Evolutionary conservation across 2,329 filamentous ascomycete genomes (phyloP).

Genomic region (Colletotrichum sublineola): DNA sequence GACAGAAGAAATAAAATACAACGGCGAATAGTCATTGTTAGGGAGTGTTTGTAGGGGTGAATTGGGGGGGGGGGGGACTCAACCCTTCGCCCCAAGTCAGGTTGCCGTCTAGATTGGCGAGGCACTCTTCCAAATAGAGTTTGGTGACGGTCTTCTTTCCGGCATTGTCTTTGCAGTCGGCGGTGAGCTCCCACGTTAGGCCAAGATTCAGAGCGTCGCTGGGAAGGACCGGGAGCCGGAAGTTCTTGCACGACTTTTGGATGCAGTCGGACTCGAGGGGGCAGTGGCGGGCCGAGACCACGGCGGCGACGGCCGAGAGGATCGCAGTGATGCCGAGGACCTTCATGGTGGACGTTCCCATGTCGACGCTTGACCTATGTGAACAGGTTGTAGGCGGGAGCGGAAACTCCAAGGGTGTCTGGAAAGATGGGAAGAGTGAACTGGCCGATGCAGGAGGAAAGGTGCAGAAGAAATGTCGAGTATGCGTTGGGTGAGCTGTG

Average conservation of each 20-base stretch:
- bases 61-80: not conserved
- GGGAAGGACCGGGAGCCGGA: not conserved
- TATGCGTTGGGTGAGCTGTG: too few relatives aligned
- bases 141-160: conserved; percentile 11
- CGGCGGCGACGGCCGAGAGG: not conserved
- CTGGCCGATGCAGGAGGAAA: not conserved
- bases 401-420: not conserved
- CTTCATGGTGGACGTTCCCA: not conserved
- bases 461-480: not conserved
- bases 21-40: not conserved
- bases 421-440: not conserved
- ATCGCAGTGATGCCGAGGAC: not conserved
- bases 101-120: conserved; percentile 13
- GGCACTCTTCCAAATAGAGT: not conserved
- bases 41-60: not conserved
- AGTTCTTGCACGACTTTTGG: conserved; percentile 8
- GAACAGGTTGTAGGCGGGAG: not conserved
- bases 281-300: conserved; percentile 1
- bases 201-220: too few relatives aligned
- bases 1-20: not conserved
- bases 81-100: not conserved
- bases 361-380: not conserved
- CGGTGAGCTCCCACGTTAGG: not conserved
- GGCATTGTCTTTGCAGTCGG: conserved; percentile 14
- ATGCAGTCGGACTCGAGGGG: conserved; percentile 21